phyloP scores from a whole-genome alignment of 208 protist species.

The Novymonas esmeraldas region DNA sequence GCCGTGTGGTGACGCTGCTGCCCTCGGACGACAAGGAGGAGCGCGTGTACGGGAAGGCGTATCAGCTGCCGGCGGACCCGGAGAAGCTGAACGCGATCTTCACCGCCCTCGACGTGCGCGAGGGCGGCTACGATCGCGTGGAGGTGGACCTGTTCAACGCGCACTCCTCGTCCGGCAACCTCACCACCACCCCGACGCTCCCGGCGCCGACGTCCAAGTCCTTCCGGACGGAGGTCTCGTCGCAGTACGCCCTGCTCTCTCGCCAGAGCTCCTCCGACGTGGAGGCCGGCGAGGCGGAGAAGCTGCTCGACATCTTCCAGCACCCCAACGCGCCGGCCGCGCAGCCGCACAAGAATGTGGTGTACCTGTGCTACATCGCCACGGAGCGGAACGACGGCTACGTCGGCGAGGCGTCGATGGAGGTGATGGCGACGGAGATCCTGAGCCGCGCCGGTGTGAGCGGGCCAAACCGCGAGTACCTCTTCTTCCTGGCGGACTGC shows the following conservation, averaged over 20 bases:
- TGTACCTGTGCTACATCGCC: slow-evolving; percentile 76
- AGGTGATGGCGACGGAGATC: slow-evolving; percentile 72
- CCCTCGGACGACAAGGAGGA: slow-evolving; percentile 29
- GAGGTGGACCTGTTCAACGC: slow-evolving; percentile 50
- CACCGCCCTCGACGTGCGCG: slow-evolving; percentile 61
- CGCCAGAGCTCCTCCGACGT: slow-evolving; percentile 20
- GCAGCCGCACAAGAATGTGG: slow-evolving; percentile 36
- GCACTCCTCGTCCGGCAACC: slow-evolving; percentile 28
- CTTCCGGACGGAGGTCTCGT: slow-evolving; percentile 14
- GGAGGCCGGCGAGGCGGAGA: slow-evolving; percentile 14
- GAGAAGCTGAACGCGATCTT: slow-evolving; percentile 58
- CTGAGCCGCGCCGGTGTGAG: slow-evolving; percentile 48
- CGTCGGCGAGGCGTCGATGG: slow-evolving; percentile 58
- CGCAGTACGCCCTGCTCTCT: not conserved
- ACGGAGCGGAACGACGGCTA: slow-evolving; percentile 68
- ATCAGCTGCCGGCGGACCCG: slow-evolving; percentile 67
- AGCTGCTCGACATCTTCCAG: slow-evolving; percentile 21
- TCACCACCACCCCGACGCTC: slow-evolving; percentile 13
- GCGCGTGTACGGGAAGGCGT: slow-evolving; percentile 77
- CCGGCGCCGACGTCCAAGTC: slow-evolving; percentile 11
- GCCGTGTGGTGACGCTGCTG: slow-evolving; percentile 72
- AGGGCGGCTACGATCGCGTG: slow-evolving; percentile 70
- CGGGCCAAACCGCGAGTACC: slow-evolving; percentile 82
- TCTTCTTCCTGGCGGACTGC: slow-evolving; percentile 66
- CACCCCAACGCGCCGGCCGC: slow-evolving; percentile 30